A percentile compares a stretch with the other conserved stretches of the same genome.
Evolutionary conservation across 176 grass and related monocot genomes (phyloP).

Genomic region (Musa acuminata): DNA sequence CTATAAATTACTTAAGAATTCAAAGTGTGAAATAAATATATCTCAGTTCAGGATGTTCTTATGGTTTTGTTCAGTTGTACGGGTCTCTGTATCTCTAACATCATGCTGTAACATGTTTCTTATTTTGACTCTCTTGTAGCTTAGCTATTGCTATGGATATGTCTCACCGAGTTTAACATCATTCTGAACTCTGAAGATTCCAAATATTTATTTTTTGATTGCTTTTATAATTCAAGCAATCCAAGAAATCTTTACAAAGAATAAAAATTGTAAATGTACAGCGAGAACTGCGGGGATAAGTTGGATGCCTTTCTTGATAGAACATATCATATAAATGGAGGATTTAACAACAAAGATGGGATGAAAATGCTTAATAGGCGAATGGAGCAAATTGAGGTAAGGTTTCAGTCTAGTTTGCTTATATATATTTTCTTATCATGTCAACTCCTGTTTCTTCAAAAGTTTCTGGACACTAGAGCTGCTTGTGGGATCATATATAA

Average conservation of each 20-base stretch:
- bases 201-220: neutral
- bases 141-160: neutral
- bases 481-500: constrained; percentile 6
- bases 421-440: neutral
- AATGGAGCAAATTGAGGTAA: constrained; percentile 76
- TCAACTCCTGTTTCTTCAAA: neutral
- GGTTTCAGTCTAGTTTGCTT: constrained; percentile 15
- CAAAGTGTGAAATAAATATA: neutral
- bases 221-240: constrained; percentile 3
- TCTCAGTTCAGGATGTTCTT: neutral
- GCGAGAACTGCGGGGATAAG: constrained; percentile 87
- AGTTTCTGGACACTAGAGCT: neutral
- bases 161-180: neutral
- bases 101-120: neutral
- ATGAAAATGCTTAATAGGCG: constrained; percentile 62
- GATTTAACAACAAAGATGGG: constrained; percentile 71
- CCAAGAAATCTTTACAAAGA: neutral
- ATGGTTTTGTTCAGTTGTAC: neutral
- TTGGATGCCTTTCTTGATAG: constrained; percentile 73
- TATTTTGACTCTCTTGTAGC: neutral
- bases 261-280: constrained; percentile 31
- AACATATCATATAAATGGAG: constrained; percentile 77
- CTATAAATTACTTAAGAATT: neutral
- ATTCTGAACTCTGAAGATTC: neutral
- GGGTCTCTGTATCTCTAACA: neutral